Base-by-base conservation (phyloP, 148 eudicot genomes). In the Vaccinium myrtillus region DNA sequence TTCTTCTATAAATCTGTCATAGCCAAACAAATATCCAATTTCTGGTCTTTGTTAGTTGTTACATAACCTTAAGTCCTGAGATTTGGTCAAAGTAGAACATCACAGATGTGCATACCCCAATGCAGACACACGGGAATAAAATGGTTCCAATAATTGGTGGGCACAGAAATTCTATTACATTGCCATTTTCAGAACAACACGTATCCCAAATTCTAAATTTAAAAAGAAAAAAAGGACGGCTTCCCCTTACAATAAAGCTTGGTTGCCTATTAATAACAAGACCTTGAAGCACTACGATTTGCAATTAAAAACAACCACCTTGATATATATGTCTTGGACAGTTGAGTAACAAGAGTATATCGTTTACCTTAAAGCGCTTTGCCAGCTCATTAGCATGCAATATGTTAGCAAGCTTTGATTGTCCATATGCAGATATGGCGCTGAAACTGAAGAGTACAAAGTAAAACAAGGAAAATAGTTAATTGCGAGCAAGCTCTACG, bases 401-500 rank as follows among this genome's bases (percentile, higher is more conserved):
- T 85, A 94, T 90, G 84, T 94, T 95, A 11, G 95, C 95, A 53
- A 95, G 95, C 90, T 95, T 95, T 71, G 98, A 94, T 87, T 93
- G 98, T 49, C 98, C 98, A 85, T 94, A 95, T 43, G 98, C 98
- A 83, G 83, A 87, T 16, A 89, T 23, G 79, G 87, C 86, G 82
- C 77, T 89, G 86, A 88, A 95, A 82, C 98, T 95, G 95, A 79
- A 92, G 78, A 78, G 67, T 77, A 79, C 15, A 82, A 69, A 69
- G 74, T 5, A 69, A 69, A 69, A 69, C 43, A 27, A 69, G 18
- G 74, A 30, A 27, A 69, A 27, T 30, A 5, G 74, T 27, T 69
- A 10, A 1, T 12, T 5, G 71, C 4, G 7, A 69, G 74, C 30
- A 39, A 69, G 39, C 43, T 30, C 18, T 27, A 69, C 2, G 8